These are phyloP conservation scores for Avena atlantica DNA, from an alignment of 176 grass and related monocot genomes.

Conservation along the genomic window DNA sequence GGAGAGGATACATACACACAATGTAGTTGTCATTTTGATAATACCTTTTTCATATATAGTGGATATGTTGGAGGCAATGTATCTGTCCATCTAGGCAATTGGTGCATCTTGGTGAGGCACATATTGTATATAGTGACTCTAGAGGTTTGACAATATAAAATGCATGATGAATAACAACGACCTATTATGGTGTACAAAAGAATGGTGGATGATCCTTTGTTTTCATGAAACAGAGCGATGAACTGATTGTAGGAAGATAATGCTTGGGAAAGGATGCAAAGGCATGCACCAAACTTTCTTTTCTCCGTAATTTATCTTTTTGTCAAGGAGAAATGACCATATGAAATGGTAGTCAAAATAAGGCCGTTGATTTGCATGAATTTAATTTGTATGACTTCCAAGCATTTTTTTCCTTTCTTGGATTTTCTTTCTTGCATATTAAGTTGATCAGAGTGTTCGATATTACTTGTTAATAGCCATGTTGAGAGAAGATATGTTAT, in stretches of 20 bases:
- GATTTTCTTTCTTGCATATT: too few relatives aligned
- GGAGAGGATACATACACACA: too few relatives aligned
- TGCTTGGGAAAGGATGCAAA: too few relatives aligned
- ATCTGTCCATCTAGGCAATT: slow-evolving; percentile 3
- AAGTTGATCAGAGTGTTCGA: too few relatives aligned
- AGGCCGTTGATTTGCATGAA: not conserved
- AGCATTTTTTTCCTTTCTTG: not conserved
- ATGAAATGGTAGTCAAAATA: not conserved
- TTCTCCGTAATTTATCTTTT: too few relatives aligned
- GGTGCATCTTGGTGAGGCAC: not conserved
- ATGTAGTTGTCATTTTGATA: not conserved
- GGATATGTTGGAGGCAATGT: not conserved
- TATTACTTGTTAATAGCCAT: too few relatives aligned
- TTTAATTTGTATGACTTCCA: not conserved
- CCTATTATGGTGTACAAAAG: not conserved
- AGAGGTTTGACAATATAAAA: not conserved
- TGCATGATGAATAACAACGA: not conserved
- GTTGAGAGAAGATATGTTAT: too few relatives aligned
- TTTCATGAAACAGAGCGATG: slow-evolving; percentile 1
- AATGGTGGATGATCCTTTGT: not conserved
- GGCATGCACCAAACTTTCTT: too few relatives aligned
- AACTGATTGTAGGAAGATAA: not conserved
- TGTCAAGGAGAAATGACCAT: not conserved
- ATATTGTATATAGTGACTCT: not conserved
- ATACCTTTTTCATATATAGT: not conserved